These are phyloP conservation scores for Entrophospora sp. DNA, from an alignment of 192 early-diverging fungal genomes.

Conservation along the genomic window DNA sequence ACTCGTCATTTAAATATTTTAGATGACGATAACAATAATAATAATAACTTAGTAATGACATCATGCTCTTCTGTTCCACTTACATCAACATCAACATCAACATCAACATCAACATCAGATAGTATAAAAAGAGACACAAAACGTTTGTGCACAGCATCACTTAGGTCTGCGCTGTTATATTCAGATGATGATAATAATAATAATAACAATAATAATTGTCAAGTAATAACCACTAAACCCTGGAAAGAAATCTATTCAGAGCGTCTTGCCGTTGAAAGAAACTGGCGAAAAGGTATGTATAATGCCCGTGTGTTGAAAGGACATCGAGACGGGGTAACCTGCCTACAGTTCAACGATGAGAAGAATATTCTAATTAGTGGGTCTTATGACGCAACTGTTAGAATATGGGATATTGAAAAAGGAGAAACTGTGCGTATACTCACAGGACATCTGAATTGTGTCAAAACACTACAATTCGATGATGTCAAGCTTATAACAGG, in stretches of 20 bases:
- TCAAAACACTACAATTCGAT: conserved; percentile 90
- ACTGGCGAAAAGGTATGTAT: conserved; percentile 85
- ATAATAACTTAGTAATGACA: too few species aligned
- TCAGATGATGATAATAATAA: too few species aligned
- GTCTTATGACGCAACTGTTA: conserved; percentile 79
- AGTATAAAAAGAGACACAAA: too few species aligned
- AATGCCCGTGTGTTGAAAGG: conserved; percentile 52
- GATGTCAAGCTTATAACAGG: conserved; percentile 87
- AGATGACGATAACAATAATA: too few species aligned
- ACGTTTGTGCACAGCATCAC: too few species aligned
- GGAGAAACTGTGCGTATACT: conserved; percentile 70
- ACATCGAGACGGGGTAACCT: conserved; percentile 87
- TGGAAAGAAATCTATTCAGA: conserved; percentile 98
- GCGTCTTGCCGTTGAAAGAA: conserved; percentile 81
- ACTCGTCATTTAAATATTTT: too few species aligned
- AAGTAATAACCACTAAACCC: too few species aligned
- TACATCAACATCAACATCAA: conserved; percentile 11
- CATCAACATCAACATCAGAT: too few species aligned
- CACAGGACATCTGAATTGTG: conserved; percentile 76
- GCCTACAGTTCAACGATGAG: conserved; percentile 76
- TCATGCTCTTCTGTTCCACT: not conserved
- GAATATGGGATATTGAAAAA: conserved; percentile 83
- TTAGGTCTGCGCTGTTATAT: too few species aligned
- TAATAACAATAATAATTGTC: too few species aligned
- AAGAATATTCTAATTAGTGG: conserved; percentile 67